Evolutionary conservation across 257 asterid genomes (phyloP).

Genomic region (Nicotiana knightiana): DNA sequence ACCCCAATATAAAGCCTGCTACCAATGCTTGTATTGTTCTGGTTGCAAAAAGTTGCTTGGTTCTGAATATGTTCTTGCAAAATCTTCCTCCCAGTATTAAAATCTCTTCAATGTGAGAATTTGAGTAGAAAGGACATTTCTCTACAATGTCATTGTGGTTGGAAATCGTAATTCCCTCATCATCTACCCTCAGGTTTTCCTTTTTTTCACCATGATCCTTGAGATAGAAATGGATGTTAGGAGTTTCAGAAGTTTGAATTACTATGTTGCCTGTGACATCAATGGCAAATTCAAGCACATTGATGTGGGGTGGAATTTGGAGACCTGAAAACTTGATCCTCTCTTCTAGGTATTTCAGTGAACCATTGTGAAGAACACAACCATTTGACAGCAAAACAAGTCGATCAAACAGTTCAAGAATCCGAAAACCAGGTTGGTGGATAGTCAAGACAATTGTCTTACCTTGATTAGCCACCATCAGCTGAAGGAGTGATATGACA

Average conservation of each 20-base stretch:
- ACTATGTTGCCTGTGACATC: constrained; percentile 30
- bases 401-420: constrained; percentile 59
- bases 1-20: constrained; percentile 61
- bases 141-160: not conserved
- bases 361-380: constrained; percentile 50
- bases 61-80: constrained; percentile 61
- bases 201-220: not conserved
- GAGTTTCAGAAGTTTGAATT: constrained; percentile 22
- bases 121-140: constrained; percentile 23
- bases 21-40: constrained; percentile 48
- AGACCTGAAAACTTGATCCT: constrained; percentile 36
- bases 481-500: constrained; percentile 41
- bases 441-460: constrained; percentile 70
- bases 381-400: constrained; percentile 66
- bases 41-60: constrained; percentile 66
- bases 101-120: constrained; percentile 41
- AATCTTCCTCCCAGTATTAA: constrained; percentile 55
- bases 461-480: constrained; percentile 37
- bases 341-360: constrained; percentile 43
- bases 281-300: constrained; percentile 74
- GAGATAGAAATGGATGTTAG: constrained; percentile 2
- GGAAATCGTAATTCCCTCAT: not conserved
- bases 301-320: constrained; percentile 52
- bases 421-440: constrained; percentile 84
- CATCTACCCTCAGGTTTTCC: not conserved